Base-by-base conservation (phyloP, 1,139 yeast species). In the Saccharomycopsis hybrid region DNA sequence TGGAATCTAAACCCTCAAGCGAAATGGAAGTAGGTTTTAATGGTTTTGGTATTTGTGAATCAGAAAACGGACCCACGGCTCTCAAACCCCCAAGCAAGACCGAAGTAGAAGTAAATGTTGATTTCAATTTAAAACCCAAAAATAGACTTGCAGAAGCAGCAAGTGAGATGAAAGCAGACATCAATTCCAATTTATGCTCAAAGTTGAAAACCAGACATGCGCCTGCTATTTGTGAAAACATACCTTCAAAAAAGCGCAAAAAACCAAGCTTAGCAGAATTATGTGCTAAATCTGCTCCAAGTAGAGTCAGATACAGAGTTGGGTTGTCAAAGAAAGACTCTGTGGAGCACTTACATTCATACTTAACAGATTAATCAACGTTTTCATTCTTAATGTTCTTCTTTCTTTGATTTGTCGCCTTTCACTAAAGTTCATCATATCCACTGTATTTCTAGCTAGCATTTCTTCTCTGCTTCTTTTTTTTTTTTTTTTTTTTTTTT, bases 321-420 rank as follows among this genome's bases (percentile, higher is more conserved):
- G 55, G 55, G 4, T 32, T 52, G 29, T 52, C 55, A n/a, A 49
- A 43, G 31, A 46, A 41, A 39, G 29, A 46, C 4, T 38, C 28
- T 2, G 47, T 52, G n/a, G 51, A 50, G 13, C 45, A 41, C 27
- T 51, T 52, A 11, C 55, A 52, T 42, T 37, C 46, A 5, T 44
- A 48, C 39, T 42, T 51, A n/a, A n/a, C n/a, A n/a, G n/a, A n/a
- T n/a, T n/a, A n/a, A n/a, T n/a, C n/a, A n/a, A n/a, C n/a, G n/a
- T n/a, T n/a, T n/a, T n/a, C n/a, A n/a, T n/a, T n/a, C n/a, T n/a
- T n/a, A n/a, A n/a, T n/a, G n/a, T n/a, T n/a, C n/a, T n/a, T n/a
- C n/a, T n/a, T n/a, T n/a, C n/a, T n/a, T n/a, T n/a, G n/a, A n/a
- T n/a, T n/a, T n/a, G n/a, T n/a, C n/a, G n/a, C n/a, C n/a, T n/a